Conservation (phyloP, 768 basidiomycete genomes). For the Dioszegia aurantiaca region DNA sequence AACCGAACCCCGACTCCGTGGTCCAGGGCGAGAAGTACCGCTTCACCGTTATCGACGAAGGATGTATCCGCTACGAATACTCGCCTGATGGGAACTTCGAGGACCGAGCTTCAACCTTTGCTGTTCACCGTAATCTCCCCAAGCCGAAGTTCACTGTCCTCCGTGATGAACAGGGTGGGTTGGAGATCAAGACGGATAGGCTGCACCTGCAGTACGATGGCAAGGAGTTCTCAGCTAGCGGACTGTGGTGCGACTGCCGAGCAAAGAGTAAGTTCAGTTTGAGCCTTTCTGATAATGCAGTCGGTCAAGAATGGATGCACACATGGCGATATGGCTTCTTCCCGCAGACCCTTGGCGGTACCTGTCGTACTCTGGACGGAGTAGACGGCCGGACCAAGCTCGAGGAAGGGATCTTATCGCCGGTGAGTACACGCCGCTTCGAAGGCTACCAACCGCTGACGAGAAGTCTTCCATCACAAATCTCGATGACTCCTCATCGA, state of each 20-base stretch:
- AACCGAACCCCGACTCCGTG: background rate
- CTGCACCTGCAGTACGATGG: conserved; percentile 27
- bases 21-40: conserved; percentile 16
- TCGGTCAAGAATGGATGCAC: conserved; percentile 13
- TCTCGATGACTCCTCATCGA: conserved; percentile 29
- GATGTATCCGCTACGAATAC: conserved; percentile 30
- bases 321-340: conserved; percentile 14
- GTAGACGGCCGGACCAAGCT: conserved; percentile 27
- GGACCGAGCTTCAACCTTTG: conserved; percentile 38
- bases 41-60: conserved; percentile 28
- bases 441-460: conserved; percentile 2
- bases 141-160: conserved; percentile 19
- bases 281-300: background rate
- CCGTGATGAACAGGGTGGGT: conserved; percentile 12
- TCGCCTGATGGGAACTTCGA: conserved; percentile 28
- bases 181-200: conserved; percentile 23
- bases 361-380: conserved; percentile 30
- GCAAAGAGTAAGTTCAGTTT: conserved; percentile 13
- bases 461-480: conserved; percentile 21
- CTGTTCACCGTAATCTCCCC: conserved; percentile 24
- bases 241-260: conserved; percentile 17
- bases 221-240: conserved; percentile 23
- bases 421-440: conserved; percentile 11
- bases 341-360: conserved; percentile 24
- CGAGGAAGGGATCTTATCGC: conserved; percentile 26